phyloP scores from a whole-genome alignment of 2,329 filamentous ascomycete species.

The Juglanconis oblonga region DNA sequence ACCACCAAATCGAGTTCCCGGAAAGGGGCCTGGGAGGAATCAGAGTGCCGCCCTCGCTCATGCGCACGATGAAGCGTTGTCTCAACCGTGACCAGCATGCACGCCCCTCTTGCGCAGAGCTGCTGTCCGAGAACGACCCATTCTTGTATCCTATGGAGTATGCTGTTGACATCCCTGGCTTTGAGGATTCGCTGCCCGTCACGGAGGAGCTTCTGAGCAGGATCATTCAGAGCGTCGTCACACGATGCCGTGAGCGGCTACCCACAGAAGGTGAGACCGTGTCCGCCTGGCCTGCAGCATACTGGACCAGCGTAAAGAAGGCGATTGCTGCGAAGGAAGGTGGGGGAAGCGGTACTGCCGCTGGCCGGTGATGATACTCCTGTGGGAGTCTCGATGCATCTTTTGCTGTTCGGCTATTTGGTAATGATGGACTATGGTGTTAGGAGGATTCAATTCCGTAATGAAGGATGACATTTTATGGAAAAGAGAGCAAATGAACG shows the following conservation, averaged over 20 bases:
- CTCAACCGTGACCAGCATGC: slow-evolving; percentile 60
- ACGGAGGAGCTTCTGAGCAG: slow-evolving; percentile 60
- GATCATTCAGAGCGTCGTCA: slow-evolving; percentile 62
- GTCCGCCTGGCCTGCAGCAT: slow-evolving; percentile 57
- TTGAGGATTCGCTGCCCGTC: slow-evolving; percentile 54
- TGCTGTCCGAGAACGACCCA: slow-evolving; percentile 57
- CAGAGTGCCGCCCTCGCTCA: slow-evolving; percentile 55
- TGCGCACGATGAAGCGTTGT: slow-evolving; percentile 62
- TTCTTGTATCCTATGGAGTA: slow-evolving; percentile 63
- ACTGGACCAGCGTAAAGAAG: slow-evolving; percentile 59
- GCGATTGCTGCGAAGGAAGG: slow-evolving; percentile 36
- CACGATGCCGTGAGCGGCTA: slow-evolving; percentile 55
- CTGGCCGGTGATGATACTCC: not conserved
- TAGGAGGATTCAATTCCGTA: not conserved
- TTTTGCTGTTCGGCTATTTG: not conserved
- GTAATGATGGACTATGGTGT: not conserved
- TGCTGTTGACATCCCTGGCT: slow-evolving; percentile 26
- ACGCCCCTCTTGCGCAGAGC: slow-evolving; percentile 61
- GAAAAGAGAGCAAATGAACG: not conserved
- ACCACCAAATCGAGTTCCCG: slow-evolving; percentile 70
- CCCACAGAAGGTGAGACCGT: slow-evolving; percentile 56
- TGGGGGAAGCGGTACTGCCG: not conserved
- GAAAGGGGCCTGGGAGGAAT: slow-evolving; percentile 65
- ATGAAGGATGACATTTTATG: slow-evolving; percentile 6
- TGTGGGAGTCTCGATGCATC: not conserved